A percentile compares a stretch with the other conserved stretches of the same genome.
Conservation (phyloP, 2,329 filamentous ascomycete species). For the Tympanopsis confertula region DNA sequence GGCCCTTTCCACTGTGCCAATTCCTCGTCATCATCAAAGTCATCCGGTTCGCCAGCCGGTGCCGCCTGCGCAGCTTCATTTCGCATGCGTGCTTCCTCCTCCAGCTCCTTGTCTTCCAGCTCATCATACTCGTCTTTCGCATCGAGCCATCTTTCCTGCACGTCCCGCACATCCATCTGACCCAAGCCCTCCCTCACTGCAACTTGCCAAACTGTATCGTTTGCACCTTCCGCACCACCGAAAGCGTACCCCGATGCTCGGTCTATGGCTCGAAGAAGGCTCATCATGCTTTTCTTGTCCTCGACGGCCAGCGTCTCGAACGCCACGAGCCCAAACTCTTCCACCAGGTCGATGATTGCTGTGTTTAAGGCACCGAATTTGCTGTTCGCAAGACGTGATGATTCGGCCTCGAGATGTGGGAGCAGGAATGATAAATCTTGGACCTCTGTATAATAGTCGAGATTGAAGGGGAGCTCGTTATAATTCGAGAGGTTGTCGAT, state of each 20-base stretch:
- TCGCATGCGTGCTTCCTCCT: slow-evolving; percentile 55
- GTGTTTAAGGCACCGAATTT: slow-evolving; percentile 80
- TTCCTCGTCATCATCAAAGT: slow-evolving; percentile 23
- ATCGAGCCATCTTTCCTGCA: slow-evolving; percentile 94
- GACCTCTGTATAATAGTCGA: slow-evolving; percentile 95
- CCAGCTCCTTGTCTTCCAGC: slow-evolving; percentile 61
- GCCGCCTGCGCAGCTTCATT: slow-evolving; percentile 16
- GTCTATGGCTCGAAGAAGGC: slow-evolving; percentile 77
- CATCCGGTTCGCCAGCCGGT: slow-evolving; percentile 13
- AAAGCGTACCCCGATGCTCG: slow-evolving; percentile 88
- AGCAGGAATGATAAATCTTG: slow-evolving; percentile 81
- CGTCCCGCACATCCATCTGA: slow-evolving; percentile 71
- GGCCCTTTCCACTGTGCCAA: slow-evolving; percentile 40
- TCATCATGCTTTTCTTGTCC: slow-evolving; percentile 95
- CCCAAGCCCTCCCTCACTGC: slow-evolving; percentile 71
- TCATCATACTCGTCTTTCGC: slow-evolving; percentile 79
- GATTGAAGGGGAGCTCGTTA: slow-evolving; percentile 79
- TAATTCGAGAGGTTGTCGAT: slow-evolving; percentile 88
- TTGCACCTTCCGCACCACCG: slow-evolving; percentile 77
- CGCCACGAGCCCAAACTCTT: slow-evolving; percentile 77
- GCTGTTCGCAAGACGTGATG: slow-evolving; percentile 51
- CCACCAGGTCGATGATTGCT: slow-evolving; percentile 75
- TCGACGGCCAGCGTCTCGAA: slow-evolving; percentile 94
- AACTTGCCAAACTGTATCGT: slow-evolving; percentile 94
- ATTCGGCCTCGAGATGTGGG: slow-evolving; percentile 69